Evolutionary conservation across 2,329 filamentous ascomycete genomes (phyloP).

Genomic region (Penicillium thymicola): DNA sequence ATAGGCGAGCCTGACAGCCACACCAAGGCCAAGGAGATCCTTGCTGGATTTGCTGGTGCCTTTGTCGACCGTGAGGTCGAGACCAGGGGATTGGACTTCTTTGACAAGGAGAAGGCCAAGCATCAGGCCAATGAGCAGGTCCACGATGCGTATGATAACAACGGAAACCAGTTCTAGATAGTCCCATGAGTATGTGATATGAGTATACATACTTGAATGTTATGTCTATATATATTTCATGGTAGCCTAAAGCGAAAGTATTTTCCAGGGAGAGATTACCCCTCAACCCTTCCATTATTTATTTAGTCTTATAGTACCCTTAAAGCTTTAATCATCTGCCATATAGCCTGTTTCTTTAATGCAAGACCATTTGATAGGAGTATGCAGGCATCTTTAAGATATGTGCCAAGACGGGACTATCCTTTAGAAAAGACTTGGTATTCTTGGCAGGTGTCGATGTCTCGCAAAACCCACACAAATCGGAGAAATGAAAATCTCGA

Average conservation of each 20-base stretch:
- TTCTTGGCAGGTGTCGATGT: not conserved
- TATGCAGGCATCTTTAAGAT: not conserved
- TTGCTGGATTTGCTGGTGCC: conserved; percentile 70
- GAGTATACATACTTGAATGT: not conserved
- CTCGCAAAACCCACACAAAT: not conserved
- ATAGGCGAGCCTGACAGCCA: conserved; percentile 67
- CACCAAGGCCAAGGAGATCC: conserved; percentile 70
- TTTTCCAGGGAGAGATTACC: not conserved
- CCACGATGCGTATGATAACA: not conserved
- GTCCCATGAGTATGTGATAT: not conserved
- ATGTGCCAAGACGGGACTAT: conserved; percentile 2
- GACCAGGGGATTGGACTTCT: conserved; percentile 60
- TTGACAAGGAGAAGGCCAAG: conserved; percentile 60
- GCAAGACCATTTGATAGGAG: not conserved
- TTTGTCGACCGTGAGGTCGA: conserved; percentile 74
- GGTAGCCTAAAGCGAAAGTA: not conserved
- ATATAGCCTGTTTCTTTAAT: not conserved
- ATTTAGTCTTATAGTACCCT: not conserved
- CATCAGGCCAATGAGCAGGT: conserved; percentile 46
- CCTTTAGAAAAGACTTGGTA: not conserved
- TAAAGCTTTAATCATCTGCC: too few relatives aligned
- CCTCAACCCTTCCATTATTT: not conserved
- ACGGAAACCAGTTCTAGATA: not conserved
- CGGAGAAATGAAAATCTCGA: not conserved
- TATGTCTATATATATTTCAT: not conserved